Percentiles rank a stretch among this genome's conserved stretches.
phyloP scores from a whole-genome alignment of 345 rosid genomes.

The Orychophragmus violaceus region DNA sequence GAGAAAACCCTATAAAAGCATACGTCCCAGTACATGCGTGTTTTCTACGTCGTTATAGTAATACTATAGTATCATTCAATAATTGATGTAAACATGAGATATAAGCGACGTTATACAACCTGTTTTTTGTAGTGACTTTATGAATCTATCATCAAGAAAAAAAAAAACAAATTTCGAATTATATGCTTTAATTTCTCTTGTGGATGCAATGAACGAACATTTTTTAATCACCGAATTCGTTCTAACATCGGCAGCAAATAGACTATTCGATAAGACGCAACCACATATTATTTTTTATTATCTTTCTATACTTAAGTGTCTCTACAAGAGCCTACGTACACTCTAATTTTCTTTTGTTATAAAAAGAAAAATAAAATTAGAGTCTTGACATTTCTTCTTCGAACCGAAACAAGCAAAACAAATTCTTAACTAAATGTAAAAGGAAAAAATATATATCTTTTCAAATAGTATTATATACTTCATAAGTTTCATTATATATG shows the following conservation, averaged over 20 bases:
- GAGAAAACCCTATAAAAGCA: no score
- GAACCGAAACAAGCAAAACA: background rate
- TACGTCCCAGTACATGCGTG: no score
- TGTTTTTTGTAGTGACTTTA: no score
- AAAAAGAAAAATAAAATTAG: constrained; percentile 8
- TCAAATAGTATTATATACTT: background rate
- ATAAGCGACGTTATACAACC: no score
- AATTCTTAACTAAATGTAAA: background rate
- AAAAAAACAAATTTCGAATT: background rate
- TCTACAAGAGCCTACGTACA: background rate
- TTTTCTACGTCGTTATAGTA: no score
- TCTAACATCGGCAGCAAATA: background rate
- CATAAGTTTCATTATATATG: background rate
- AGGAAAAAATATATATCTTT: background rate
- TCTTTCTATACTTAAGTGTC: background rate
- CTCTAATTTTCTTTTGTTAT: background rate
- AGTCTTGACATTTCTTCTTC: background rate
- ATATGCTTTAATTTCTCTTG: background rate
- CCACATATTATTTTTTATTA: background rate
- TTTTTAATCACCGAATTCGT: background rate
- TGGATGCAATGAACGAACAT: background rate
- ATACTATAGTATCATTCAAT: no score
- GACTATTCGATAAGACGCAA: background rate
- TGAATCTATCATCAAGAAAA: no score
- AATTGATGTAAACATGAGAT: no score